Conservation (phyloP, 2,329 filamentous ascomycete species). For the Fusarium pseudocircinatum region DNA sequence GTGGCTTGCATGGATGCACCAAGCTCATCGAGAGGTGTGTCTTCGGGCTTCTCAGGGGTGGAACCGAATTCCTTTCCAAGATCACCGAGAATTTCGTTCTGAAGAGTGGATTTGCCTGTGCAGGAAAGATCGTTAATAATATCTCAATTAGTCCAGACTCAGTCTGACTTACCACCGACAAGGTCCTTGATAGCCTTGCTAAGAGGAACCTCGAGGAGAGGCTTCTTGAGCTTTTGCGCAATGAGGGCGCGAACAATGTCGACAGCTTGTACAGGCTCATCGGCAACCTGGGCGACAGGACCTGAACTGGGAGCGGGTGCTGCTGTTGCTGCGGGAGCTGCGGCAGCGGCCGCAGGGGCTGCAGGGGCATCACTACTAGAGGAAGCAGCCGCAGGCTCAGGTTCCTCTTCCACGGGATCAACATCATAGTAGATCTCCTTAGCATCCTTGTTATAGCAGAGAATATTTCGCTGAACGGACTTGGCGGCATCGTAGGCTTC, state of each 20-base stretch:
- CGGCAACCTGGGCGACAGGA: conserved; percentile 85
- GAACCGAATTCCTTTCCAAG: conserved; percentile 98
- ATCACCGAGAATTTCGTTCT: conserved; percentile 98
- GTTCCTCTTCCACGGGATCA: conserved; percentile 92
- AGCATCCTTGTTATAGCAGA: conserved; percentile 99
- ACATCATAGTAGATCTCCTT: conserved; percentile 99
- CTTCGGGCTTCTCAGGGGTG: conserved; percentile 97
- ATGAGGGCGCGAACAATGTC: conserved; percentile 91
- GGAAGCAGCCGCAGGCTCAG: conserved; percentile 66
- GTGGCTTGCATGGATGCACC: conserved; percentile 96
- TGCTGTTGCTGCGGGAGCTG: conserved; percentile 65
- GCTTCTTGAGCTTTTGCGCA: conserved; percentile 98
- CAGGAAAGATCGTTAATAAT: conserved; percentile 19
- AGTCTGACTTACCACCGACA: conserved; percentile 81
- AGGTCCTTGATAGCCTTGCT: conserved; percentile 99
- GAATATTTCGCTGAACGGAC: conserved; percentile 94
- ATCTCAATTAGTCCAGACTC: not conserved
- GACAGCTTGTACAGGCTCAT: conserved; percentile 86
- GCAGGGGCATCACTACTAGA: conserved; percentile 59
- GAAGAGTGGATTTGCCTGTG: conserved; percentile 93
- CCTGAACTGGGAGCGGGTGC: conserved; percentile 76
- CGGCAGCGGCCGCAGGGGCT: conserved; percentile 63
- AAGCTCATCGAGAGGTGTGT: conserved; percentile 94
- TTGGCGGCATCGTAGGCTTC: conserved; percentile 98
- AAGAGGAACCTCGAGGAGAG: conserved; percentile 85